phyloP scores from a whole-genome alignment of 208 protist species.

The Crithidia sp. region DNA sequence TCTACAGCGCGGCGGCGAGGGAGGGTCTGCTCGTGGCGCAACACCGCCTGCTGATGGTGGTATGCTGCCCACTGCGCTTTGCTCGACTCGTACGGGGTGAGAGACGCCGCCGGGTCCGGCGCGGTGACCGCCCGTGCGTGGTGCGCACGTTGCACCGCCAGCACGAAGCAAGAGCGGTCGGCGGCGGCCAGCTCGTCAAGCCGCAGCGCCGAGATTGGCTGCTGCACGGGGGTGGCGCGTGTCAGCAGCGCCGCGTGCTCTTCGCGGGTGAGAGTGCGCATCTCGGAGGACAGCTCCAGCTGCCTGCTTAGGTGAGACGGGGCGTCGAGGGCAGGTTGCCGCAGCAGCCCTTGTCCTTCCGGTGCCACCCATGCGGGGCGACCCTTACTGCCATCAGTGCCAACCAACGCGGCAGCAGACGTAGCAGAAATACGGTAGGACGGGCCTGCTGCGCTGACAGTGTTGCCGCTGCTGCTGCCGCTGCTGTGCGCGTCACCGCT shows the following conservation, averaged over 20 bases:
- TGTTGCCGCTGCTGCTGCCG: slow-evolving; percentile 1
- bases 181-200: slow-evolving; percentile 15
- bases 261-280: slow-evolving; percentile 23
- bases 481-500: not conserved
- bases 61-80: slow-evolving; percentile 32
- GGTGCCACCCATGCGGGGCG: slow-evolving; percentile 32
- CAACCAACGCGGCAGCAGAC: slow-evolving; percentile 29
- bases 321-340: slow-evolving; percentile 23
- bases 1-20: slow-evolving; percentile 61
- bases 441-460: not conserved
- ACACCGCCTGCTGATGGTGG: slow-evolving; percentile 53
- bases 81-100: slow-evolving; percentile 16
- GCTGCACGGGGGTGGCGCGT: slow-evolving; percentile 11
- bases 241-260: slow-evolving; percentile 10
- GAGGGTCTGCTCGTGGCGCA: slow-evolving; percentile 77
- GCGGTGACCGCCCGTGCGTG: slow-evolving; percentile 37
- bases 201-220: not conserved
- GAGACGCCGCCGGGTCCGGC: slow-evolving; percentile 1
- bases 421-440: slow-evolving; percentile 16
- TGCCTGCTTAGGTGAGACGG: slow-evolving; percentile 51
- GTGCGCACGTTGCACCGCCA: slow-evolving; percentile 39
- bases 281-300: slow-evolving; percentile 48
- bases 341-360: slow-evolving; percentile 31
- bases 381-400: not conserved
- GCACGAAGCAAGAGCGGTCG: slow-evolving; percentile 47